Conservation (phyloP, 23 red algal genomes). For the Gracilariopsis chorda region DNA sequence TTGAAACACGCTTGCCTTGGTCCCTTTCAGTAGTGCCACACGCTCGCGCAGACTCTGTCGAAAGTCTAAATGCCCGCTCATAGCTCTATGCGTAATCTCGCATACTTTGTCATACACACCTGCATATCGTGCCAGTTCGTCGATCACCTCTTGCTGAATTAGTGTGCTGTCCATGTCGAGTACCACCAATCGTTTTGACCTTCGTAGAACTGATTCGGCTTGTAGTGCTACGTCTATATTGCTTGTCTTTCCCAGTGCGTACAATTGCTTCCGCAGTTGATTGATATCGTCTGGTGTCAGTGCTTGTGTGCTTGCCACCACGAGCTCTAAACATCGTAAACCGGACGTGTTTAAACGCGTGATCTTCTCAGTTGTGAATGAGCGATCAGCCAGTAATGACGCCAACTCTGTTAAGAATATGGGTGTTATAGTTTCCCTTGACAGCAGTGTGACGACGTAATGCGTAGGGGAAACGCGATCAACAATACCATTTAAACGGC, state of each 20-base stretch:
- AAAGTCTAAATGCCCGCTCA: conserved; percentile 94
- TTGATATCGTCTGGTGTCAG: conserved; percentile 25
- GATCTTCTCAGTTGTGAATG: conserved; percentile 61
- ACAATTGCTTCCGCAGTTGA: conserved; percentile 77
- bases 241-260: conserved; percentile 62
- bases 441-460: conserved; percentile 75
- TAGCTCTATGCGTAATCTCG: conserved; percentile 91
- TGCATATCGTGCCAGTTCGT: conserved; percentile 94
- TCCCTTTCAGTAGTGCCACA: conserved; percentile 77
- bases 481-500: not conserved
- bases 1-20: conserved; percentile 67
- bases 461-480: not conserved
- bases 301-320: not conserved
- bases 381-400: conserved; percentile 33
- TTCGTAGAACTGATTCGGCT: conserved; percentile 73
- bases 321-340: conserved; percentile 72
- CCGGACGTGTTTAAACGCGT: conserved; percentile 43
- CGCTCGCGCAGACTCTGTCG: conserved; percentile 79
- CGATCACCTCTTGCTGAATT: conserved; percentile 99
- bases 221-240: conserved; percentile 89
- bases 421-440: conserved; percentile 22
- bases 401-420: conserved; percentile 51
- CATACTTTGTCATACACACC: conserved; percentile 92
- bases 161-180: conserved; percentile 99
- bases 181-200: conserved; percentile 89